Evolutionary conservation across 805 yeast genomes (phyloP).

Genomic region (Pichia eremophila): DNA sequence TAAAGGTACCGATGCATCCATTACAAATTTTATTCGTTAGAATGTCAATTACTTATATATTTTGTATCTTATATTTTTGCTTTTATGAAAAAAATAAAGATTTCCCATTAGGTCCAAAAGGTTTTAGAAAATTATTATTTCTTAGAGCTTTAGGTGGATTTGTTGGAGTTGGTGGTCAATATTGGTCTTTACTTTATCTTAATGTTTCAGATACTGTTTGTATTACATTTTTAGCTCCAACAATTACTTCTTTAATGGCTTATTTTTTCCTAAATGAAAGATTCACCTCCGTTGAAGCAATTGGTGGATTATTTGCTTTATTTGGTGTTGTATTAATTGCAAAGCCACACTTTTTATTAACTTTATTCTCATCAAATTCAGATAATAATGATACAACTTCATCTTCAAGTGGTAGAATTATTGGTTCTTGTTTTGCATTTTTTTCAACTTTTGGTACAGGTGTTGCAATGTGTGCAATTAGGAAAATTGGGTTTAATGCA

Average conservation of each 20-base stretch:
- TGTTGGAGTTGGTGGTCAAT: conserved; percentile 71
- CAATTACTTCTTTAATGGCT: conserved; percentile 67
- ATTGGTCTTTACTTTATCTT: conserved; percentile 63
- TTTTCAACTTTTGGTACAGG: conserved; percentile 65
- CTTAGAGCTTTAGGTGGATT: conserved; percentile 68
- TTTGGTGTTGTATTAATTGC: conserved; percentile 75
- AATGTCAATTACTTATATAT: conserved; percentile 60
- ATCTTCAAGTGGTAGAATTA: conserved; percentile 30
- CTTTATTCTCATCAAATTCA: conserved; percentile 16
- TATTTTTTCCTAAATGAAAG: conserved; percentile 56
- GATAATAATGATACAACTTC: neutral
- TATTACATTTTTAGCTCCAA: conserved; percentile 70
- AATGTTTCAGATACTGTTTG: conserved; percentile 76
- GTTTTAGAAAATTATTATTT: conserved; percentile 1
- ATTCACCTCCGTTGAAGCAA: conserved; percentile 56
- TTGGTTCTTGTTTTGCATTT: conserved; percentile 56
- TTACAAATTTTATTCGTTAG: conserved; percentile 69
- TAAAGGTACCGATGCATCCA: conserved; percentile 58
- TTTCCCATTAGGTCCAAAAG: conserved; percentile 32
- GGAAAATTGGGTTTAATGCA: conserved; percentile 68
- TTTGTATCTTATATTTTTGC: conserved; percentile 48
- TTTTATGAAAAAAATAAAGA: conserved; percentile 35
- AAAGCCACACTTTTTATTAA: conserved; percentile 66
- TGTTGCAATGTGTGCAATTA: conserved; percentile 55
- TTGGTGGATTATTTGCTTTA: conserved; percentile 60